Percentiles rank a stretch among this genome's conserved stretches.
These are phyloP conservation scores for Fusarium sp. DNA, from an alignment of 2,329 filamentous ascomycete genomes.

Conservation along the genomic window DNA sequence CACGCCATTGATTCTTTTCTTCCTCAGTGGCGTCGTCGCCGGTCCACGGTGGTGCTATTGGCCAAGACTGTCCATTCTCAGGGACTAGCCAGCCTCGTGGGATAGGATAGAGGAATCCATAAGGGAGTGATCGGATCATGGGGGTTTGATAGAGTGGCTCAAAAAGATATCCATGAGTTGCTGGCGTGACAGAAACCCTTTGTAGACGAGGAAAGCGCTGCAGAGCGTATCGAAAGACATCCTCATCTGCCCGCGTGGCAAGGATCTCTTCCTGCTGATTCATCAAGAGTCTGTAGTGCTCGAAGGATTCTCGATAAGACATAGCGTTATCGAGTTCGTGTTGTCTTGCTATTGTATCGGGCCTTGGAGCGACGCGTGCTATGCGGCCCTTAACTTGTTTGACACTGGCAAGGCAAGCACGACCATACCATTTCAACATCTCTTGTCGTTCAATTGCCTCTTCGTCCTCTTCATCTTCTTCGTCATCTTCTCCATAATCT, in stretches of 20 bases:
- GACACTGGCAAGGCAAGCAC: neutral
- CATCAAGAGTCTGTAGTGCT: neutral
- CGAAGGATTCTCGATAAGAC: neutral
- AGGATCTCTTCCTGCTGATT: neutral
- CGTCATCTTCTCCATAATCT: neutral
- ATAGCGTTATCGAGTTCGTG: neutral
- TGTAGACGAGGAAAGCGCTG: neutral
- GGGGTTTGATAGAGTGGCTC: neutral
- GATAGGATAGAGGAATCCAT: neutral
- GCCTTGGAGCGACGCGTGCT: neutral
- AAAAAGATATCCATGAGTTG: neutral
- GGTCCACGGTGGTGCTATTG: neutral
- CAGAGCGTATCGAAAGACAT: neutral
- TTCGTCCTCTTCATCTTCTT: neutral
- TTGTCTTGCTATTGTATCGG: neutral
- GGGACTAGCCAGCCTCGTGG: neutral
- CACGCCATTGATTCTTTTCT: neutral
- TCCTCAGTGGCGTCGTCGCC: neutral
- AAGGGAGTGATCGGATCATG: neutral
- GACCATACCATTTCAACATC: neutral
- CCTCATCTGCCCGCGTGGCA: neutral
- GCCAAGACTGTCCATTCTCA: neutral
- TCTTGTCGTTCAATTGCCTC: neutral
- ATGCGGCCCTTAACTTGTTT: neutral
- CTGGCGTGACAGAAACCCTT: neutral